Percentiles rank a stretch among this genome's conserved stretches.
Conservation (phyloP, 116 monocot species). For the Posidonia oceanica region DNA sequence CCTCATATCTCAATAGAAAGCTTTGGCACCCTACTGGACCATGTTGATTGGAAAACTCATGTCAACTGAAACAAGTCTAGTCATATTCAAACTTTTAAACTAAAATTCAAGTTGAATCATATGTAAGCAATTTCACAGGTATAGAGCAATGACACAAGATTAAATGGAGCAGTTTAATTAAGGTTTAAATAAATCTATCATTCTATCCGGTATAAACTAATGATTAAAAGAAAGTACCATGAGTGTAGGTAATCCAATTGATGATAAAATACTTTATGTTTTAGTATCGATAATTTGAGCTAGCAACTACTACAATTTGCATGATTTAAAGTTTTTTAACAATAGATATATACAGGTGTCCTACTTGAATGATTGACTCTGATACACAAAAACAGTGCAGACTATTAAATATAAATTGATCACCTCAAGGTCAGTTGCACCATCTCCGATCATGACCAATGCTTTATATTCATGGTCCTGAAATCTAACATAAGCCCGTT, state of each 20-base stretch:
- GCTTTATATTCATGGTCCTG: slow-evolving; percentile 58
- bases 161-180: neutral
- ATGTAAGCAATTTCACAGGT: neutral
- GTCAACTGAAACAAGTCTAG: no score
- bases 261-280: neutral
- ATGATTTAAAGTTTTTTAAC: neutral
- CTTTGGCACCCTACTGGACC: no score
- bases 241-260: neutral
- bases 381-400: neutral
- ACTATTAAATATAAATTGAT: slow-evolving; percentile 1
- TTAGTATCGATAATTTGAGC: no score
- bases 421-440: slow-evolving; percentile 99
- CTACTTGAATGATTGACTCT: neutral
- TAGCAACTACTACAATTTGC: no score
- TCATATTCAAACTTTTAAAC: neutral
- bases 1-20: no score
- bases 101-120: neutral
- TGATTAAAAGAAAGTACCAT: neutral
- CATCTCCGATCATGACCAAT: slow-evolving; percentile 95
- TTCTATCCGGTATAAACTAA: neutral
- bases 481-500: slow-evolving; percentile 1
- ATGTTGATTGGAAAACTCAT: no score
- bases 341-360: neutral
- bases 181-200: neutral
- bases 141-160: neutral